Conservation (phyloP, 2,329 filamentous ascomycete genomes). For the Phialocephala subalpina region DNA sequence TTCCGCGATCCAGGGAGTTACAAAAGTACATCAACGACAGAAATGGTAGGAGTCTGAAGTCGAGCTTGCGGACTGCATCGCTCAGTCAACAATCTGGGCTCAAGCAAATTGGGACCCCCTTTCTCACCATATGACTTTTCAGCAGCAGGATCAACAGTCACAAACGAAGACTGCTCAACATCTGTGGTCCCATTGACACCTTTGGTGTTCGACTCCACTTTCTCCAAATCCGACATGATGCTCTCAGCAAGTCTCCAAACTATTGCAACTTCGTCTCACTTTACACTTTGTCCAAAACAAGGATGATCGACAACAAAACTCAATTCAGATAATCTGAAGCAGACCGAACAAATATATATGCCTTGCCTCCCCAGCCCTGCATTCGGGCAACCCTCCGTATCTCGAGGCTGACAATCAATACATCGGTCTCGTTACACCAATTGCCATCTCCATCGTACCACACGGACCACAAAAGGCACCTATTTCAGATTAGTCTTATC, state of each 20-base stretch:
- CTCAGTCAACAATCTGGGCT: neutral
- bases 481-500: slow-evolving; percentile 9
- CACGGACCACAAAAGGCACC: neutral
- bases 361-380: neutral
- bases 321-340: neutral
- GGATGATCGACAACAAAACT: neutral
- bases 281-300: neutral
- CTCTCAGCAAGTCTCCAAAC: neutral
- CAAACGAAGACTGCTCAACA: slow-evolving; percentile 6
- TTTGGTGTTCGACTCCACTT: neutral
- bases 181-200: neutral
- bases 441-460: neutral
- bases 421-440: neutral
- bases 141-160: slow-evolving; percentile 7
- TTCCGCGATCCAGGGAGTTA: slow-evolving; percentile 33
- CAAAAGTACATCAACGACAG: slow-evolving; percentile 32
- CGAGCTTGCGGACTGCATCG: slow-evolving; percentile 29
- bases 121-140: slow-evolving; percentile 9
- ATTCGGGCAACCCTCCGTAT: neutral
- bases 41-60: slow-evolving; percentile 33
- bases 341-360: neutral
- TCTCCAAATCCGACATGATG: slow-evolving; percentile 6
- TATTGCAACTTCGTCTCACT: neutral
- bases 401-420: neutral
- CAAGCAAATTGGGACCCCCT: too few relatives aligned